Percentiles rank a stretch among this genome's conserved stretches.
phyloP scores from a whole-genome alignment of 257 asterid species.

The Ajuga chamaepitys region DNA sequence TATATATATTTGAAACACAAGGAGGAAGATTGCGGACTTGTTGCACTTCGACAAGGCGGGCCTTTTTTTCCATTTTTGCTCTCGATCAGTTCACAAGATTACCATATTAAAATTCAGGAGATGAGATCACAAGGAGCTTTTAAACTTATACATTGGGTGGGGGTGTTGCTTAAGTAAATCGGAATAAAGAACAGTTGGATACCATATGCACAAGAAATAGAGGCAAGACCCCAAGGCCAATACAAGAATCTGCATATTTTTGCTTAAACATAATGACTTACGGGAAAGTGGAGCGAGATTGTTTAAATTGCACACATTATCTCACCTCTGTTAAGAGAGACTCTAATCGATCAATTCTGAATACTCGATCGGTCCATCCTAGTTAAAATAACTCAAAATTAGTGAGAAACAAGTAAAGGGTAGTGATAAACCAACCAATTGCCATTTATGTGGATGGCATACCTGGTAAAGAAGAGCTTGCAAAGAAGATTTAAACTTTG shows the following conservation, averaged over 20 bases:
- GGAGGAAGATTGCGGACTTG: background rate
- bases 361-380: slow-evolving; percentile 89
- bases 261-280: slow-evolving; percentile 6
- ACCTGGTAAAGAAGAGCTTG: slow-evolving; percentile 84
- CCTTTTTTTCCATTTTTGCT: background rate
- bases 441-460: slow-evolving; percentile 1
- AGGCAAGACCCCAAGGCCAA: background rate
- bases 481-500: slow-evolving; percentile 70
- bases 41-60: no score
- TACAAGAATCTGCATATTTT: background rate
- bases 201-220: slow-evolving; percentile 3
- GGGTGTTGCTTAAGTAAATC: no score
- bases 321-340: slow-evolving; percentile 88
- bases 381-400: slow-evolving; percentile 23
- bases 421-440: background rate
- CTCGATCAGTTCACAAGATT: no score
- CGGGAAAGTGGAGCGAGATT: slow-evolving; percentile 5
- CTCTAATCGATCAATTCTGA: slow-evolving; percentile 95
- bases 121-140: no score
- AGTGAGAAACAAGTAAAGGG: slow-evolving; percentile 16
- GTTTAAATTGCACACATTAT: background rate
- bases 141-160: no score
- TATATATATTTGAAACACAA: no score
- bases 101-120: no score
- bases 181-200: background rate